These are phyloP conservation scores for Saturnispora serradocipensis DNA, from an alignment of 805 yeast genomes.

Conservation along the genomic window DNA sequence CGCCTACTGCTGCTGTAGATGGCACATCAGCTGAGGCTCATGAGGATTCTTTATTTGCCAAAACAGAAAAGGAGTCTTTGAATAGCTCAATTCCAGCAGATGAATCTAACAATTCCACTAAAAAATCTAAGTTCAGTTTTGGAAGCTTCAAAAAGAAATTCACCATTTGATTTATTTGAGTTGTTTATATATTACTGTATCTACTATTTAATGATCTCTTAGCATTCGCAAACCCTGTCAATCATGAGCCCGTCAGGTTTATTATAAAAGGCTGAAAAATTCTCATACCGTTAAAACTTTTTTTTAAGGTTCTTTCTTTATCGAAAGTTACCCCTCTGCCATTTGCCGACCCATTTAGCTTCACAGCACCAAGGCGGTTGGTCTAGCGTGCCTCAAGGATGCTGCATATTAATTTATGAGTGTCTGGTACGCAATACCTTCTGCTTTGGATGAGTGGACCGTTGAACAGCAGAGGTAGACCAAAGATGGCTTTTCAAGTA, in stretches of 20 bases:
- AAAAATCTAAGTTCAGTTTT: conserved; percentile 7
- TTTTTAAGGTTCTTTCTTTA: conserved; percentile 2
- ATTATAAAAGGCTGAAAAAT: not conserved
- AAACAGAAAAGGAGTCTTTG: not conserved
- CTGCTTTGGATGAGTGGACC: not conserved
- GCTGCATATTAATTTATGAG: conserved; percentile 14
- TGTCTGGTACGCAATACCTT: not conserved
- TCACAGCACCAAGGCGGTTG: not conserved
- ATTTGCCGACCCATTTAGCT: not conserved
- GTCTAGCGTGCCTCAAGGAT: not conserved
- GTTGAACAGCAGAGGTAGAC: conserved; percentile 8
- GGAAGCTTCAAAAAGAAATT: conserved; percentile 10
- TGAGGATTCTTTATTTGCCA: not conserved
- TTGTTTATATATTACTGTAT: not conserved
- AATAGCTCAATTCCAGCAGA: not conserved
- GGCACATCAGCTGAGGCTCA: not conserved
- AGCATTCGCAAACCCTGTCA: not conserved
- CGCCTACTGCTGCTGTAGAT: not conserved
- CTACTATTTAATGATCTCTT: not conserved
- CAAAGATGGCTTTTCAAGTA: conserved; percentile 5
- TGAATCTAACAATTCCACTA: not conserved
- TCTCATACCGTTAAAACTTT: not conserved
- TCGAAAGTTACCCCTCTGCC: conserved; percentile 15
- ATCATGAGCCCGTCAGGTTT: not conserved
- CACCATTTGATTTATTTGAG: not conserved